Evolutionary conservation across 176 grass and related monocot species (phyloP), one percentile per base, ranked within the genome.

Genomic region (Typha latifolia): DNA sequence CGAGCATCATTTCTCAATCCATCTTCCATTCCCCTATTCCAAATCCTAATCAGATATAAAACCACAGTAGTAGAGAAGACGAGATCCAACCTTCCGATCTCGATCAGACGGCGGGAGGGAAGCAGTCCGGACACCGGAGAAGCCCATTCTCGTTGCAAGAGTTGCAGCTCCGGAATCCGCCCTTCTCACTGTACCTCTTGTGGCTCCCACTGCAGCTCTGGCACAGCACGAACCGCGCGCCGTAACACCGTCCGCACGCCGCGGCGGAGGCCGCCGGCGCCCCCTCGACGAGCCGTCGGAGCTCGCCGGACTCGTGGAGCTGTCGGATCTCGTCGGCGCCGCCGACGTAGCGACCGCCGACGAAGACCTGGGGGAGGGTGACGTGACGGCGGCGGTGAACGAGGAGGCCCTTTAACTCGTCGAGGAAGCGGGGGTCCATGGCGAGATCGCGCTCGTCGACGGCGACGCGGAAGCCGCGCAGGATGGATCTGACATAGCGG

Each of bases 381-480:
- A 81, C 10, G 18, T 69, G 68, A n/a, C 59, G 79, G 18, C 65
- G 69, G 18, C 76, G 82, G 0, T 71, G 77, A 62, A 31, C 29
- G 32, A 85, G 76, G 3, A 85, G 76, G 3, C 76, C 76, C 11
- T 77, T 53, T 48, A 90, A 79, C 73, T 90, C 87, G 51, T 79
- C 23, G 53, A 79, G 76, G 82, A 82, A 90, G 51, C 79, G 69
- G 32, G 82, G 27, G 79, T 90, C 87, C 82, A 82, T 85, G 66
- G 82, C 80, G 72, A 90, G 79, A 76, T 85, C 82, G 51, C 82
- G 79, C 82, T 90, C 87, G 72, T 90, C 87, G 62, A 90, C 87
- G 69, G 72, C 51, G 66, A 62, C 82, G 10, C 64, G 87, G 82
- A 90, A 65, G 18, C 87, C 82, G 3, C 82, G 79, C 61, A 90